Percentiles rank a stretch among this genome's conserved stretches.
Conservation (phyloP, 228 moss, liverwort and hornwort genomes). For the Sphagnum magellanicum region DNA sequence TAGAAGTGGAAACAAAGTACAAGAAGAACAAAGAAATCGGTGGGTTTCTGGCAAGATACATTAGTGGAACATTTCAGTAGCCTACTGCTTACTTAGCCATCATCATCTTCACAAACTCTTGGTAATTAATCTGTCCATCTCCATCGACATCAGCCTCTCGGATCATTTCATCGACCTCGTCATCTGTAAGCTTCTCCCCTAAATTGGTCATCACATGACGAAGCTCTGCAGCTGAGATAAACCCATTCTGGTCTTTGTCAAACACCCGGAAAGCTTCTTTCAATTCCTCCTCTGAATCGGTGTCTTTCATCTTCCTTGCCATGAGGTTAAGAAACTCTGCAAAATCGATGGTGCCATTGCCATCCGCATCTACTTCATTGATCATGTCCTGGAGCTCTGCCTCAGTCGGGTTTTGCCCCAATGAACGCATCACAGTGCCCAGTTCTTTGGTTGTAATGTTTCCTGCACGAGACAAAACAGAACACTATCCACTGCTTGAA, state of each 20-base stretch:
- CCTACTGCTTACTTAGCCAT: slow-evolving; percentile 51
- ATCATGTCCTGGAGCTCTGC: slow-evolving; percentile 59
- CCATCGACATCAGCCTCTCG: slow-evolving; percentile 58
- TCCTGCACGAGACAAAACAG: slow-evolving; percentile 8
- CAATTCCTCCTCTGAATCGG: slow-evolving; percentile 56
- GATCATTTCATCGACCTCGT: slow-evolving; percentile 61
- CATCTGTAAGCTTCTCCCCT: slow-evolving; percentile 56
- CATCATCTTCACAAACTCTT: slow-evolving; percentile 68
- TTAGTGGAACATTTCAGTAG: slow-evolving; percentile 1
- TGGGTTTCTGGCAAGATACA: neutral
- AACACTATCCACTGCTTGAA: neutral
- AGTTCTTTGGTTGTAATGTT: slow-evolving; percentile 48
- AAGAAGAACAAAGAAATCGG: slow-evolving; percentile 2
- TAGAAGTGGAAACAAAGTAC: neutral
- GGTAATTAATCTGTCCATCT: slow-evolving; percentile 53
- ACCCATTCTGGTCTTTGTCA: slow-evolving; percentile 59
- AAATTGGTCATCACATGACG: slow-evolving; percentile 58
- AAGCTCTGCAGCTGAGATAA: slow-evolving; percentile 51
- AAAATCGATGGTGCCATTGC: slow-evolving; percentile 58
- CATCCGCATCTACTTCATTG: slow-evolving; percentile 54
- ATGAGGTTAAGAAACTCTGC: slow-evolving; percentile 50
- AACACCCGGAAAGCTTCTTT: slow-evolving; percentile 65
- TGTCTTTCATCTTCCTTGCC: slow-evolving; percentile 63
- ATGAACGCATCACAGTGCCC: slow-evolving; percentile 50
- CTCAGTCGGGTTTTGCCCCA: slow-evolving; percentile 51